Conservation (phyloP, 2,329 filamentous ascomycete species). For the Verticillium albo-atrum region DNA sequence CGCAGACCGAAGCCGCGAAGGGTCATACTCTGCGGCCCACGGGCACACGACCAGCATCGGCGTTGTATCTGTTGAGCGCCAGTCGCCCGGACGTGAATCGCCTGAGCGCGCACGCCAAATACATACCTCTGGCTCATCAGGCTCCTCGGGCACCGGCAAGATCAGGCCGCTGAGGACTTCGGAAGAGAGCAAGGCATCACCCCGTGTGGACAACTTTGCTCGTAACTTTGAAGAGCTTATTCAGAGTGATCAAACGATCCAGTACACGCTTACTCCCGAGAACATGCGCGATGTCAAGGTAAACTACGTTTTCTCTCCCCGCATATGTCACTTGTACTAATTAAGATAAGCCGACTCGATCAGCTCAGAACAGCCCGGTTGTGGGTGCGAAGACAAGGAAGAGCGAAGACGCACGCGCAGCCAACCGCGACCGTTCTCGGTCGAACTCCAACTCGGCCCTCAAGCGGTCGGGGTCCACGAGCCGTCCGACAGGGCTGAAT, state of each 20-base stretch:
- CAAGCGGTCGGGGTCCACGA: conserved; percentile 26
- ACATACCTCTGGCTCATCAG: conserved; percentile 47
- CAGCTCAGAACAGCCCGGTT: conserved; percentile 28
- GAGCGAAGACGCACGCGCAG: conserved; percentile 40
- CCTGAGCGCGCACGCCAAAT: conserved; percentile 25
- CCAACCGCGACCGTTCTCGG: conserved; percentile 37
- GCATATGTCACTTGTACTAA: neutral
- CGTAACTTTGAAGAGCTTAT: conserved; percentile 76
- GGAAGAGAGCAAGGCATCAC: conserved; percentile 47
- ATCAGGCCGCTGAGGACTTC: conserved; percentile 52
- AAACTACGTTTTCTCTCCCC: conserved; percentile 41
- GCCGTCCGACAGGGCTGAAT: conserved; percentile 28
- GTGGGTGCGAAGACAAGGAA: conserved; percentile 35
- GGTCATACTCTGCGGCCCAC: neutral
- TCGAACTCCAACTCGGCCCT: conserved; percentile 40
- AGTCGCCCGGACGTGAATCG: conserved; percentile 7
- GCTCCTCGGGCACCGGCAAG: conserved; percentile 44
- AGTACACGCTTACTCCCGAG: conserved; percentile 76
- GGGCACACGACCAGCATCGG: conserved; percentile 23
- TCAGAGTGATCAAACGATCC: conserved; percentile 75
- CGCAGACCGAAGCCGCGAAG: neutral
- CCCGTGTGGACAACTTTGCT: conserved; percentile 52
- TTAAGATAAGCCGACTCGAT: neutral
- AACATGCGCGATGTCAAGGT: conserved; percentile 69
- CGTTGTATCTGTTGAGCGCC: conserved; percentile 33